Base-by-base conservation (phyloP, 2,329 filamentous ascomycete genomes). In the Fusarium piperis region DNA sequence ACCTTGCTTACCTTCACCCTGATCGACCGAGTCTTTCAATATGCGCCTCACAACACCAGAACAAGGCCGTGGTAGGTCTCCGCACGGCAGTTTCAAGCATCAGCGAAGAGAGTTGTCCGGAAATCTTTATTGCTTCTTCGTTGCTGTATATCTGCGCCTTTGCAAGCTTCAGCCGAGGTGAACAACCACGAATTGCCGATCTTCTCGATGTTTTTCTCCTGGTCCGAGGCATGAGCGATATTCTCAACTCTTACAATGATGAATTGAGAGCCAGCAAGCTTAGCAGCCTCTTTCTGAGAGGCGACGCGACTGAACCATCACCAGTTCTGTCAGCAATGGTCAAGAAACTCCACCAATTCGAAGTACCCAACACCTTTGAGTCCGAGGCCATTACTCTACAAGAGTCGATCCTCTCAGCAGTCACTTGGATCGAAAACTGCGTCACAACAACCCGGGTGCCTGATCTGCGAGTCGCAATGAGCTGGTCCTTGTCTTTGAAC, bases 31-130 rank as follows among this genome's bases (percentile, higher is more conserved):
- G 67, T 28, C 60, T 66, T 12, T 67, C 72, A 1, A 67, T 79
- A 0, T 74, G 74, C 18, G 80, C 78, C 1, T 78, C 79, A 1
- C 77, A 79, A 10, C 80, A 81, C 23, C 80, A 81, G 44, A 79
- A 72, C 53, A 71, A 77, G 16, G 78, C 79, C 10, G 74, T 79
- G 3, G 68, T 71, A 18, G 79, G 79, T 2, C 71, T 82, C 52
- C 75, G 79, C 0, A 71, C 62, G 4, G 71, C 72, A 0, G 64
- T 82, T 2, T 33, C 72, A 0, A 62, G 71, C 7, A 72, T 81
- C 26, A 74, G 61, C 9, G 68, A 73, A 1, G 75, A 79, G 1
- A 80, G 75, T 44, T 81, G 78, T 36, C 75, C 80, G n/a, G 74
- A 79, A 1, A 72, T 80, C 4, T 82, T 82, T 59, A 64, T 78